Base-by-base conservation (phyloP, 139 green algal genomes). In the Microglena sp. region DNA sequence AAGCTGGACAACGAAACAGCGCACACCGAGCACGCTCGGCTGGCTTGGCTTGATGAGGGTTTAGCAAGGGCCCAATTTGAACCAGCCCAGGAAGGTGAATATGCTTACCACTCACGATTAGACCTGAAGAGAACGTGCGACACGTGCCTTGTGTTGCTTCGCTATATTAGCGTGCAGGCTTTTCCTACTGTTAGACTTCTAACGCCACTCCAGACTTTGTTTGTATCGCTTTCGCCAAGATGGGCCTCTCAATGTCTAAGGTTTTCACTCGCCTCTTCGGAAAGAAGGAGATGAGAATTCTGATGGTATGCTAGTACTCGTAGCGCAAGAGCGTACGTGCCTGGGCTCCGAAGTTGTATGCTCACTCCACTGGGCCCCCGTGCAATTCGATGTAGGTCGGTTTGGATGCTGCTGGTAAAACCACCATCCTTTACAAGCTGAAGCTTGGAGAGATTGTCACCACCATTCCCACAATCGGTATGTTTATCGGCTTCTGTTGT, bases 351-450 rank as follows among this genome's bases (percentile, higher is more conserved):
- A 24, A 18, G 15, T 24, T 50, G 40, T 18, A 50, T 50, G 40
- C 40, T 11, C 18, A 18, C 40, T 24, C 40, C 15, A 11, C 11
- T 50, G 40, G 40, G 11, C 8, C 15, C 54, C 24, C 11, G 11
- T n/a, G 54, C 24, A 31, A 21, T 60, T 28, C 8, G 15, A n/a
- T 53, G 31, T 65, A 85, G 80, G 84, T 94, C 44, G 91, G 91
- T 2, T 68, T 97, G 45, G 91, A 97, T 69, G 95, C 95, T 61
- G 91, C 91, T 2, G 91, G 91, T 8, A 97, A 97, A 72, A 97
- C 91, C 3, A 97, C 91, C 3, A 89, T 85, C 2, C 70, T 97
- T 53, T 97, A 96, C 75, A 87, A 90, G 44, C 76, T 97, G 43
- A 79, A 90, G 55, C 64, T 97, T 24, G 89, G 89, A 0, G 82